Evolutionary conservation across 2,329 filamentous ascomycete species (phyloP).

Genomic region (Exophiala oligosperma): DNA sequence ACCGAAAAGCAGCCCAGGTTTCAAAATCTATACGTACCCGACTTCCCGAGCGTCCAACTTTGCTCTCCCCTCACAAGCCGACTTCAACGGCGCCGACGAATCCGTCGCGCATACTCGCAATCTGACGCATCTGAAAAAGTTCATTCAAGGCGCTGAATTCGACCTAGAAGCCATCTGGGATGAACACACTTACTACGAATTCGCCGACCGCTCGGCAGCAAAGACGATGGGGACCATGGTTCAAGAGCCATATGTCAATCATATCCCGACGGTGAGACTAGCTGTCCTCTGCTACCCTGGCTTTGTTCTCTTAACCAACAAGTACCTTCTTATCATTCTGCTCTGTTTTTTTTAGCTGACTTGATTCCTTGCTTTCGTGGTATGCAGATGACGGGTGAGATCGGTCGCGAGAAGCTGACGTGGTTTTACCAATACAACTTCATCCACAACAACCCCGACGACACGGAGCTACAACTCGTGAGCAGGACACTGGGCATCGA

Average conservation of each 20-base stretch:
- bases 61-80: conserved; percentile 50
- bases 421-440: conserved; percentile 73
- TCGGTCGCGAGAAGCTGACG: conserved; percentile 63
- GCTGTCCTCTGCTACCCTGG: neutral
- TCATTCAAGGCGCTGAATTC: conserved; percentile 65
- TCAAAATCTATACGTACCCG: conserved; percentile 44
- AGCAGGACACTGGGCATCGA: conserved; percentile 72
- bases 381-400: conserved; percentile 61
- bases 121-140: conserved; percentile 64
- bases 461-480: conserved; percentile 67
- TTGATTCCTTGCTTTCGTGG: too few species aligned
- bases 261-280: conserved; percentile 63
- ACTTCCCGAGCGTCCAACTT: conserved; percentile 47
- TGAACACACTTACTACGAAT: conserved; percentile 72
- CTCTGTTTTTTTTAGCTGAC: too few species aligned
- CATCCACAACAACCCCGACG: conserved; percentile 69
- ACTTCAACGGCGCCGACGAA: conserved; percentile 57
- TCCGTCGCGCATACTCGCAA: conserved; percentile 66
- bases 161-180: conserved; percentile 79
- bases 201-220: conserved; percentile 66
- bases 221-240: conserved; percentile 83
- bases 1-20: conserved; percentile 20
- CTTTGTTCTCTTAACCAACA: neutral
- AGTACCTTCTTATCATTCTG: neutral
- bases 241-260: conserved; percentile 75